Percentiles rank a stretch among this genome's conserved stretches.
These are phyloP conservation scores for Aspergillus phoenicis DNA, from an alignment of 2,329 filamentous ascomycete species.

Conservation along the genomic window DNA sequence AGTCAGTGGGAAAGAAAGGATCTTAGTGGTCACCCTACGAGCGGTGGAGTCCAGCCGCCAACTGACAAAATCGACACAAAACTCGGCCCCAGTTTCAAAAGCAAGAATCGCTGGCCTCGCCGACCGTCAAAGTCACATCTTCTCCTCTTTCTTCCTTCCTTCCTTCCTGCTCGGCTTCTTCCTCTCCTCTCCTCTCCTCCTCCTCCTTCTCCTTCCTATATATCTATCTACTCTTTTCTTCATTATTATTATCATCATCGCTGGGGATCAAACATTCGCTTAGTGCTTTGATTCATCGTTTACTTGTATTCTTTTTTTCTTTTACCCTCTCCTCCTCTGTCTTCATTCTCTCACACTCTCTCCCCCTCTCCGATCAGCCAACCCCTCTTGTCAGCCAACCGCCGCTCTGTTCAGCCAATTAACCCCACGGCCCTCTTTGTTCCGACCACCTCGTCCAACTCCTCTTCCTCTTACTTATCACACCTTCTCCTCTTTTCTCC, in stretches of 20 bases:
- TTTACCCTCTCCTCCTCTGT: not conserved
- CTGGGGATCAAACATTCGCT: constrained; percentile 8
- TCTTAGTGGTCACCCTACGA: not conserved
- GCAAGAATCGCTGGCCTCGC: not conserved
- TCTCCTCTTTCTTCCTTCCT: constrained; percentile 2
- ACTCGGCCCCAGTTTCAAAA: constrained; percentile 7
- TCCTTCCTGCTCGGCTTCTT: constrained; percentile 11
- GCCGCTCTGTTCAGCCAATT: constrained; percentile 15
- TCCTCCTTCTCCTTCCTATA: not conserved
- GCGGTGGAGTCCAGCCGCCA: constrained; percentile 2
- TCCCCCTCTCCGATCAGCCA: constrained; percentile 9
- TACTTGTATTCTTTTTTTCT: not conserved
- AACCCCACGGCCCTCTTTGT: constrained; percentile 21
- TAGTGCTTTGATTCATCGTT: constrained; percentile 1
- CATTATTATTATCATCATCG: not conserved
- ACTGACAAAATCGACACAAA: constrained; percentile 11
- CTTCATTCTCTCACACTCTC: not conserved
- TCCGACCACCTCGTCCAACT: constrained; percentile 10
- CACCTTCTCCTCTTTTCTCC: constrained; percentile 7
- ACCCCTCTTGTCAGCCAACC: constrained; percentile 18
- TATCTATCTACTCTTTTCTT: constrained; percentile 4
- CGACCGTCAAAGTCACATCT: not conserved
- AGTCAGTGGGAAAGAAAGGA: not conserved
- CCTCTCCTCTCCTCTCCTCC: constrained; percentile 8
- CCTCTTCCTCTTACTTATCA: not conserved